Evolutionary conservation across 2,329 filamentous ascomycete species (phyloP).

Genomic region (Cladosporium austrohemisphaericum): DNA sequence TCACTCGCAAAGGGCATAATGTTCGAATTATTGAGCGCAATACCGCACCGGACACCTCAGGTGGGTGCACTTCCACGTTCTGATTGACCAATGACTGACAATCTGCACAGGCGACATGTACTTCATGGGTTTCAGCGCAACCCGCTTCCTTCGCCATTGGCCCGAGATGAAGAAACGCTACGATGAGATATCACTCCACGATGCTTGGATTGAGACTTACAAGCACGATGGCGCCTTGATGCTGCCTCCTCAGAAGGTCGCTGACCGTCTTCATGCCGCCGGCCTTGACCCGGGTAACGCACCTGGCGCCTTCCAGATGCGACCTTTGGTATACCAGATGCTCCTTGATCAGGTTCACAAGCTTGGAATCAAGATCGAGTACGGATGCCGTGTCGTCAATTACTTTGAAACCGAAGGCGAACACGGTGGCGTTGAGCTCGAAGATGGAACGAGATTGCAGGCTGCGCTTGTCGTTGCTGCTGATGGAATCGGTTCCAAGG

Average conservation of each 20-base stretch:
- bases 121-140: constrained; percentile 54
- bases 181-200: constrained; percentile 48
- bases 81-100: not conserved
- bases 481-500: constrained; percentile 21
- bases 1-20: constrained; percentile 25
- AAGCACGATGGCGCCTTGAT: constrained; percentile 50
- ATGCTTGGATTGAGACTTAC: constrained; percentile 53
- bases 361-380: constrained; percentile 40
- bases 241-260: constrained; percentile 46
- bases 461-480: constrained; percentile 21
- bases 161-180: constrained; percentile 50
- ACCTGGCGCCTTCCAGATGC: constrained; percentile 53
- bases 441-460: constrained; percentile 15
- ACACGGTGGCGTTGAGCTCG: constrained; percentile 7
- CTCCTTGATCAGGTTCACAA: constrained; percentile 47
- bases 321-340: constrained; percentile 53
- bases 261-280: constrained; percentile 45
- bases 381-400: constrained; percentile 39
- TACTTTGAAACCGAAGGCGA: constrained; percentile 37
- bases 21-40: constrained; percentile 32
- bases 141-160: constrained; percentile 52
- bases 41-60: constrained; percentile 47
- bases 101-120: constrained; percentile 50
- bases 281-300: constrained; percentile 45
- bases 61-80: constrained; percentile 36